These are phyloP conservation scores for Mucor lusitanicus DNA, from an alignment of 371 early-diverging fungal genomes.

Conservation along the genomic window DNA sequence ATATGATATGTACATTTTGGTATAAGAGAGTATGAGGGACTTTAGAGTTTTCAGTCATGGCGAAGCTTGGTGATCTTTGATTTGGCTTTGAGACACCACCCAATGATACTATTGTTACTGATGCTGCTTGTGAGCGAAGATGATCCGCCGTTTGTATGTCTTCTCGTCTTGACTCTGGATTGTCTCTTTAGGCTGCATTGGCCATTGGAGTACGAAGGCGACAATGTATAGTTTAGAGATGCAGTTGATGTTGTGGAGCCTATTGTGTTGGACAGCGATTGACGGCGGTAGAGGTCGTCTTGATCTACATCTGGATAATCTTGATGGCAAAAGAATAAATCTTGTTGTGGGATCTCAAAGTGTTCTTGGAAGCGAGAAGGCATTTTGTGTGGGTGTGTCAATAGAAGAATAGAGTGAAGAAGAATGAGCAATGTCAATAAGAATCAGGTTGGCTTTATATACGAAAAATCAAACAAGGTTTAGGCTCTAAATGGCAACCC, in stretches of 20 bases:
- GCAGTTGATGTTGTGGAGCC: background rate
- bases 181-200: constrained; percentile 8
- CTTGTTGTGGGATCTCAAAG: constrained; percentile 13
- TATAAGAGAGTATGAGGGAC: background rate
- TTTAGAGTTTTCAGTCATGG: background rate
- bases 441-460: background rate
- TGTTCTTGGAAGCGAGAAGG: constrained; percentile 14
- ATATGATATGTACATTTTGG: background rate
- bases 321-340: background rate
- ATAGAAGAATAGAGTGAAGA: background rate
- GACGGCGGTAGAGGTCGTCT: background rate
- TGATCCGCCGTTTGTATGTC: background rate
- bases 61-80: background rate
- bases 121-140: background rate
- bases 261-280: constrained; percentile 11
- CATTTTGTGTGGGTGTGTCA: background rate
- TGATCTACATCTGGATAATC: background rate
- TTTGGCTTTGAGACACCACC: constrained; percentile 14
- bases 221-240: background rate
- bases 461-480: background rate
- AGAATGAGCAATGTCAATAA: background rate
- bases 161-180: background rate
- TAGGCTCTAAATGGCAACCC: background rate
- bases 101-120: background rate
- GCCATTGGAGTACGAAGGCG: background rate